Percentiles rank a stretch among this genome's conserved stretches.
Conservation (phyloP, 805 yeast genomes). For the Cyberlindnera mycetangii region DNA sequence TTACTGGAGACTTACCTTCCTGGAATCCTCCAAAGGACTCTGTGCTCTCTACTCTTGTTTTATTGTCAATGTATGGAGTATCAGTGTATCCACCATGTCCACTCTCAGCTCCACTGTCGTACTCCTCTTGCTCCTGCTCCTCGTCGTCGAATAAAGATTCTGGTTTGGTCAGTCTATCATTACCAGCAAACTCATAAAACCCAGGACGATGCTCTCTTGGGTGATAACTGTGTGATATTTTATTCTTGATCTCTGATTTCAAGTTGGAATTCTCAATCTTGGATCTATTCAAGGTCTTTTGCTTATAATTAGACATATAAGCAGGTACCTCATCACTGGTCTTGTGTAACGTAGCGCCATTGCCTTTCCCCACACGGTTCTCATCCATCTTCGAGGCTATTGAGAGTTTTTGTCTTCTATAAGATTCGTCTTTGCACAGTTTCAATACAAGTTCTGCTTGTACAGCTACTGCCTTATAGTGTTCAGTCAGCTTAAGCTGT, state of each 20-base stretch:
- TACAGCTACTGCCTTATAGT: conserved; percentile 4
- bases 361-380: conserved; percentile 1
- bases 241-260: conserved; percentile 16
- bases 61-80: neutral
- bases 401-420: conserved; percentile 6
- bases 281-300: conserved; percentile 13
- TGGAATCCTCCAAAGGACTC: conserved; percentile 35
- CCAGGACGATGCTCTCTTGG: conserved; percentile 12
- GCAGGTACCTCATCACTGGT: conserved; percentile 8
- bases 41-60: neutral
- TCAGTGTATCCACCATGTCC: conserved; percentile 6
- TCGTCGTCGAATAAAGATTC: conserved; percentile 2
- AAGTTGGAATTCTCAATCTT: conserved; percentile 19
- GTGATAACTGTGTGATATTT: conserved; percentile 9
- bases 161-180: neutral
- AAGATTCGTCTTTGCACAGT: conserved; percentile 8
- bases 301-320: conserved; percentile 10
- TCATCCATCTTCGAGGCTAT: conserved; percentile 11
- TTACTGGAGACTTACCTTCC: conserved; percentile 3
- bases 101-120: conserved; percentile 25
- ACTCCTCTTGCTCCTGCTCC: conserved; percentile 10
- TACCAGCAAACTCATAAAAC: conserved; percentile 1
- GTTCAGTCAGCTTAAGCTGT: conserved; percentile 13
- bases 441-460: conserved; percentile 7
- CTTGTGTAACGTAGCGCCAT: conserved; percentile 5